These are phyloP conservation scores for Candida anglica DNA, from an alignment of 805 yeast species.

Conservation along the genomic window DNA sequence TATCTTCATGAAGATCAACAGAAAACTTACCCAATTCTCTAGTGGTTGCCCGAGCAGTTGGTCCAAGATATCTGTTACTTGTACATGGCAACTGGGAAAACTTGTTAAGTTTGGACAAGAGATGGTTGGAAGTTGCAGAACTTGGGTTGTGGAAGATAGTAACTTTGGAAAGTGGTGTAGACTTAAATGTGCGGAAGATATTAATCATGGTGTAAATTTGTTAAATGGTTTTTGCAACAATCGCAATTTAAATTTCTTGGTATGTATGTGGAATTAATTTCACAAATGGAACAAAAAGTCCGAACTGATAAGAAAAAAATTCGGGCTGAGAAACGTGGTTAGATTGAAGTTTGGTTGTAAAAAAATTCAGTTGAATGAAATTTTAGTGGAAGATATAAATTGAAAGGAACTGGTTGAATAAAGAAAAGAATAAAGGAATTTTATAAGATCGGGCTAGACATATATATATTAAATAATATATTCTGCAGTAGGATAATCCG, in stretches of 20 bases:
- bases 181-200: conserved; percentile 2
- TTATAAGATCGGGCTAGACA: too few species aligned
- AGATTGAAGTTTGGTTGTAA: too few species aligned
- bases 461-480: too few species aligned
- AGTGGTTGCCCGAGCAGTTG: conserved; percentile 1
- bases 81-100: conserved; percentile 14
- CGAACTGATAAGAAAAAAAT: too few species aligned
- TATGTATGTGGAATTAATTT: too few species aligned
- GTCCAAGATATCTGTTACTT: conserved; percentile 7
- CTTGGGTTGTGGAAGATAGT: conserved; percentile 26
- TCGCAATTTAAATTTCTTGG: too few species aligned
- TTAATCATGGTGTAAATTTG: background rate
- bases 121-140: conserved; percentile 16
- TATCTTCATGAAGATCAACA: conserved; percentile 13
- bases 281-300: too few species aligned
- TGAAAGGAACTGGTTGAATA: background rate
- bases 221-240: too few species aligned
- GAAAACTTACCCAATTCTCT: conserved; percentile 11
- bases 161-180: conserved; percentile 12
- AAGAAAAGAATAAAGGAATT: conserved; percentile 1
- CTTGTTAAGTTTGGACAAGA: conserved; percentile 13
- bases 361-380: too few species aligned
- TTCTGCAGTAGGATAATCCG: too few species aligned
- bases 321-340: too few species aligned
- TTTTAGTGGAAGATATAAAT: background rate